Base-by-base conservation (phyloP, 2,329 filamentous ascomycete genomes). In the Pestalotiopsis sp. region DNA sequence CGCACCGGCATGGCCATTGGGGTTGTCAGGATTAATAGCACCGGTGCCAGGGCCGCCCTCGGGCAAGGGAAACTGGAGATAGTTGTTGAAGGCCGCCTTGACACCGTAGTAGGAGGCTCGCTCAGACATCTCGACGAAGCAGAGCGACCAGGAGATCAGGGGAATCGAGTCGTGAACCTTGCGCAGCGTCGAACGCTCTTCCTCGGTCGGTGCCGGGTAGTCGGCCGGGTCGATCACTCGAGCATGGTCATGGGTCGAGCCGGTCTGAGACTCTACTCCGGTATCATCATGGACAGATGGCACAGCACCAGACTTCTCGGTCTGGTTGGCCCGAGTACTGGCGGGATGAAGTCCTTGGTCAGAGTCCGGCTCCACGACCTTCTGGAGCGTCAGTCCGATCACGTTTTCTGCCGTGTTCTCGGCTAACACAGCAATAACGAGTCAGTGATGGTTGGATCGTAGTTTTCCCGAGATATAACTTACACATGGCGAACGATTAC, bases 91-190 rank as follows among this genome's bases (percentile, higher is more conserved):
- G 3, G 87, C 78, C 0, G 81, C 82, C 63, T 81, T 80, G 3
- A 81, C 82, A 41, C 85, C 86, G 69, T 85, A 87, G 75, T 86
- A 88, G 0, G 85, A 86, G 1, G 84, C 85, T 17, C 85, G 80
- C 72, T 88, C 86, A 6, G 83, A 81, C 56, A 87, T 80, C 66
- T 87, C 85, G 13, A 86, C 84, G 3, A 85, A 66, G 68, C 84
- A 87, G 2, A 87, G 79, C 1, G 82, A 73, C 72, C 82, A 88
- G 1, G 84, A 80, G 2, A 82, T 77, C 9, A 75, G 69, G 0
- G 85, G 84, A 6, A 87, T 79, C 1, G 74, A 75, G 66, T 79
- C 85, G 25, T 82, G 74, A 1, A 87, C 81, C 68, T 82, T 84
- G 25, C 85, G 83, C 14, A 88, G 76, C 1, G 79, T 82, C 2